Evolutionary conservation across 2,329 filamentous ascomycete species (phyloP), one percentile per base, ranked within the genome.

Genomic region (Epichloe scottii): DNA sequence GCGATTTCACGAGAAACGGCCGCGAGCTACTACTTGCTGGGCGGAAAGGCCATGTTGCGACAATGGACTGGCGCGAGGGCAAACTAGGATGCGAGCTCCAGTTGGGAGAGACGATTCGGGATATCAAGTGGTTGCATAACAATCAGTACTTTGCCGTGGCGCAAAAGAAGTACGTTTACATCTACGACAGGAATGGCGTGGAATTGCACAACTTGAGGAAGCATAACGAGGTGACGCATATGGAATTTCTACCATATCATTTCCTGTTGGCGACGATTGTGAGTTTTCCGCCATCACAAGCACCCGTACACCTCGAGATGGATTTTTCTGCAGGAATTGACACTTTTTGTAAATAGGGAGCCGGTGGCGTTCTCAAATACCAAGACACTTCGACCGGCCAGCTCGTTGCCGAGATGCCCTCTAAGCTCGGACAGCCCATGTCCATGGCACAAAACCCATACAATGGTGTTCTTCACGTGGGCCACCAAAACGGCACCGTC

Each of bases 221-320:
- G 66, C 91, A 95, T 65, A 79, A 87, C 55, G 93, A 98, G 66
- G 87, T 94, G 14, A 85, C 87, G 12, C 85, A 94, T 66, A 89
- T 98, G 77, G 89, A 97, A 68, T 98, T 96, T 64, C 73, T 97
- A 14, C 91, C 91, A 0, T 97, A 96, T 64, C 93, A 98, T 66
- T 98, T 95, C 66, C 80, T 98, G 41, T 76, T 98, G 46, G 87
- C 87, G 17, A 95, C 89, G 17, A 78, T 91, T 61, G 85, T 87
- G 68, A 73, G 82, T 76, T 6, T 6, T 2, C 2, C 26, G 14
- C 6, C 5, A 30, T 10, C 10, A 30, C 12, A 46, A 33, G 10
- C 17, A 37, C 19, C 6, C 8, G 2, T 23, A 21, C 39, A 5
- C 17, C 19, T 10, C 3, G 39, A 23, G 23, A 41, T 15, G 15